A percentile compares a stretch with the other conserved stretches of the same genome.
Evolutionary conservation across 768 basidiomycete genomes (phyloP).

Genomic region (Tylopilus felleus): DNA sequence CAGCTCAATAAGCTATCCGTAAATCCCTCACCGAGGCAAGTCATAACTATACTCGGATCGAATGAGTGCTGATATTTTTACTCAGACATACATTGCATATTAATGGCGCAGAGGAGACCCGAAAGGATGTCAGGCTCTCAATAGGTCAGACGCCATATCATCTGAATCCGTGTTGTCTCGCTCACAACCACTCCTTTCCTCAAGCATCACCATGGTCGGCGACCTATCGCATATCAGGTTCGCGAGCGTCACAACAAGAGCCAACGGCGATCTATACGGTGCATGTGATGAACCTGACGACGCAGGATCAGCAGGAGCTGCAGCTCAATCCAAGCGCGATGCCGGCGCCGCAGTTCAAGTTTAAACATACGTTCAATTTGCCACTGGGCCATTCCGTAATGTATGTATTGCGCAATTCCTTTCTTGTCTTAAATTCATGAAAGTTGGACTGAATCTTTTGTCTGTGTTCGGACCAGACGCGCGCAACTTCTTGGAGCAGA

Average conservation of each 20-base stretch:
- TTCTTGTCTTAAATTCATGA: too few relatives aligned
- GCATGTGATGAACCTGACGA: constrained; percentile 27
- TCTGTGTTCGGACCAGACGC: constrained; percentile 21
- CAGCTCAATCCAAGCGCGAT: constrained; percentile 22
- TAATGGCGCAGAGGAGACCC: neutral
- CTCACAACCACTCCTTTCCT: neutral
- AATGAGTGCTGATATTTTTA: neutral
- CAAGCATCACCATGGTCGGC: neutral
- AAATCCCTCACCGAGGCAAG: neutral
- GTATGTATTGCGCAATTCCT: constrained; percentile 2
- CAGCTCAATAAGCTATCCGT: constrained; percentile 17
- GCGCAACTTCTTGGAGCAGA: constrained; percentile 40
- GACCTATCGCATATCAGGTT: constrained; percentile 2
- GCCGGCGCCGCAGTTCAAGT: constrained; percentile 23
- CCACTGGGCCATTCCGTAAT: constrained; percentile 18
- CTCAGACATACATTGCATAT: constrained; percentile 14
- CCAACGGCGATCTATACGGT: constrained; percentile 20
- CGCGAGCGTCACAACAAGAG: constrained; percentile 11
- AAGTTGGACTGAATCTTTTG: neutral
- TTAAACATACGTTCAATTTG: constrained; percentile 15
- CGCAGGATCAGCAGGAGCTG: constrained; percentile 26
- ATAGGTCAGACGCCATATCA: neutral
- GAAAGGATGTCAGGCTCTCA: neutral
- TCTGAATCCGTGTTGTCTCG: neutral
- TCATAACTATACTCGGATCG: neutral